Evolutionary conservation across 805 yeast genomes (phyloP).

Genomic region (Yamadazyma sp.): DNA sequence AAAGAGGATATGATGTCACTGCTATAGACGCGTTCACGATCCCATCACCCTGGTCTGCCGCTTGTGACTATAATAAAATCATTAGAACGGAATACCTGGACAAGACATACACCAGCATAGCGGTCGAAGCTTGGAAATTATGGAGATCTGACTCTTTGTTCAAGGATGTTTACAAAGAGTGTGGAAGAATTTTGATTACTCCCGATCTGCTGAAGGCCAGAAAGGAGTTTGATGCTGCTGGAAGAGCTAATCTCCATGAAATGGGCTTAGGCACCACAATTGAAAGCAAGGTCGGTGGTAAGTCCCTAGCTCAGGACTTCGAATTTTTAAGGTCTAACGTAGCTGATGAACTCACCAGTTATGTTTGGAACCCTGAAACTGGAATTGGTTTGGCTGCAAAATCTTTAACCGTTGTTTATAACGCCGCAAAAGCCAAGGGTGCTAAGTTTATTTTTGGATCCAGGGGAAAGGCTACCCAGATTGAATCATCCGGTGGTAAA

Average conservation of each 20-base stretch:
- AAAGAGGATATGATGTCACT: constrained; percentile 14
- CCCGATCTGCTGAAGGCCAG: constrained; percentile 33
- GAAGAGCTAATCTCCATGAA: constrained; percentile 32
- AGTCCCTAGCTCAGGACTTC: constrained; percentile 23
- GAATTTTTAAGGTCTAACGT: constrained; percentile 18
- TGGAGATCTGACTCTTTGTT: constrained; percentile 40
- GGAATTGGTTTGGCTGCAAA: constrained; percentile 46
- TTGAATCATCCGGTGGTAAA: constrained; percentile 10
- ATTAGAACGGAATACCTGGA: constrained; percentile 49
- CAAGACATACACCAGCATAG: constrained; percentile 38
- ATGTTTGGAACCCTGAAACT: constrained; percentile 36
- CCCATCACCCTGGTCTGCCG: constrained; percentile 49
- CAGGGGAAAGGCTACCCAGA: constrained; percentile 12
- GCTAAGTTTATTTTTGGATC: constrained; percentile 18
- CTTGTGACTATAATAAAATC: constrained; percentile 50
- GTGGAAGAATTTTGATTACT: constrained; percentile 43
- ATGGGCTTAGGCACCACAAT: constrained; percentile 26
- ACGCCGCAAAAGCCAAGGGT: constrained; percentile 12
- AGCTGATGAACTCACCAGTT: constrained; percentile 16
- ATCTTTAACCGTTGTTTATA: constrained; percentile 31
- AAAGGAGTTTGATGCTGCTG: constrained; percentile 35
- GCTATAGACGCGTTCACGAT: constrained; percentile 29
- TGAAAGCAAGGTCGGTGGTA: constrained; percentile 24
- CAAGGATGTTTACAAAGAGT: constrained; percentile 33
- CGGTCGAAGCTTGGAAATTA: constrained; percentile 43